Conservation (phyloP, 1,284 basidiomycete genomes). For the Omphalotus olearius region DNA sequence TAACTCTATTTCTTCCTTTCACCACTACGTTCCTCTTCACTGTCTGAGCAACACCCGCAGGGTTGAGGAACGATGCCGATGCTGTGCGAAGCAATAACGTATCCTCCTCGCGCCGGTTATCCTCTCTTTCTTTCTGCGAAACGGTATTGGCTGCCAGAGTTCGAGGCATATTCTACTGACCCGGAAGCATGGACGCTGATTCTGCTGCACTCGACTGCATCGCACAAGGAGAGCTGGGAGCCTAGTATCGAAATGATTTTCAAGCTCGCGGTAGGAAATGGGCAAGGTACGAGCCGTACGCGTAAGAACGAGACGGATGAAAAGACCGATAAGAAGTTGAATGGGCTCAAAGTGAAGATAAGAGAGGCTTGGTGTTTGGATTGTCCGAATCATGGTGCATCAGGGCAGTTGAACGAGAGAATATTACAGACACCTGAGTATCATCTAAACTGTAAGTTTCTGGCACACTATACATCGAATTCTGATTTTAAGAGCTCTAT, state of each 20-base stretch:
- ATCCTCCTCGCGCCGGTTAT: slow-evolving; percentile 31
- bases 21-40: too few species aligned
- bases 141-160: slow-evolving; percentile 44
- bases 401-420: slow-evolving; percentile 36
- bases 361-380: slow-evolving; percentile 50
- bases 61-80: slow-evolving; percentile 18
- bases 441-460: slow-evolving; percentile 36
- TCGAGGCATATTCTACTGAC: slow-evolving; percentile 29
- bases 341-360: slow-evolving; percentile 26
- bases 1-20: too few species aligned
- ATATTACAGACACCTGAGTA: slow-evolving; percentile 36
- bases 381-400: slow-evolving; percentile 50
- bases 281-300: background rate
- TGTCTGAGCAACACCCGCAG: too few species aligned
- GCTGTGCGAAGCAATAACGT: slow-evolving; percentile 30
- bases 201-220: slow-evolving; percentile 58
- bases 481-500: background rate
- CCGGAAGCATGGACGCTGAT: slow-evolving; percentile 47
- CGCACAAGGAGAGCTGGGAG: slow-evolving; percentile 67
- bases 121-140: slow-evolving; percentile 52
- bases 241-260: slow-evolving; percentile 46
- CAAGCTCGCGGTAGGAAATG: slow-evolving; percentile 15
- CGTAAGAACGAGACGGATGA: too few species aligned
- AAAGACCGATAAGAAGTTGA: background rate
- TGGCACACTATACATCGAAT: background rate